These are phyloP conservation scores for Euphorbia tirucalli DNA, from an alignment of 345 rosid species.

Conservation along the genomic window DNA sequence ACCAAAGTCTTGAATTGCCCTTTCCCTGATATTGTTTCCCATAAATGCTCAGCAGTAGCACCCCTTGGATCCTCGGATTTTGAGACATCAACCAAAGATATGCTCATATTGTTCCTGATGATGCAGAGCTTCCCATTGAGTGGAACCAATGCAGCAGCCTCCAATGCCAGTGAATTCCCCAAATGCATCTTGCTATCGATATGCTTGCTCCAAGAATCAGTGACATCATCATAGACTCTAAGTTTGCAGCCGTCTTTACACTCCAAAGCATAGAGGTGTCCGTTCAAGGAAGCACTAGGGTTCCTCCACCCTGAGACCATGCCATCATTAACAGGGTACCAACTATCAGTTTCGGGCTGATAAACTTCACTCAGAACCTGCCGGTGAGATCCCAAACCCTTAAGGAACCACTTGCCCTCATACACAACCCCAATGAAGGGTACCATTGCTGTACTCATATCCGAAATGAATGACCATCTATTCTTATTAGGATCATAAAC, in stretches of 20 bases:
- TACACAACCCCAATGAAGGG: conserved; percentile 75
- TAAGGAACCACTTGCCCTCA: conserved; percentile 65
- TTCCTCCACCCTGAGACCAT: conserved; percentile 81
- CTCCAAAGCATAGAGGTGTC: conserved; percentile 66
- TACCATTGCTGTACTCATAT: conserved; percentile 74
- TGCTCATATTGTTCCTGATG: conserved; percentile 68
- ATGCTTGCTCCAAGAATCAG: conserved; percentile 65
- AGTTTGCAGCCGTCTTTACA: conserved; percentile 78
- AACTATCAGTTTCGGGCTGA: conserved; percentile 51
- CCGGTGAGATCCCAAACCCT: conserved; percentile 65
- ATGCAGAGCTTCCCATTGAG: conserved; percentile 66
- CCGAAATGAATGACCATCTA: conserved; percentile 69
- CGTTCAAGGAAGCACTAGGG: conserved; percentile 57
- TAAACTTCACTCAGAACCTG: conserved; percentile 70
- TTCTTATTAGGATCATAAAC: conserved; percentile 79
- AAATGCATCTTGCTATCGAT: conserved; percentile 66
- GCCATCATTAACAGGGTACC: conserved; percentile 64
- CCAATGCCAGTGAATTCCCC: conserved; percentile 62
- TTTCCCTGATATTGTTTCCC: conserved; percentile 64
- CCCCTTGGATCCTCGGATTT: conserved; percentile 41
- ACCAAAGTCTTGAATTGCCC: conserved; percentile 67
- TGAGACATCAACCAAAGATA: conserved; percentile 57
- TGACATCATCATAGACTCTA: conserved; percentile 58
- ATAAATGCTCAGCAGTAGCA: conserved; percentile 52
- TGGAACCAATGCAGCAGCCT: conserved; percentile 72